A percentile compares a stretch with the other conserved stretches of the same genome.
Evolutionary conservation across 1,284 basidiomycete species (phyloP).

Genomic region (Takashimella koratensis): DNA sequence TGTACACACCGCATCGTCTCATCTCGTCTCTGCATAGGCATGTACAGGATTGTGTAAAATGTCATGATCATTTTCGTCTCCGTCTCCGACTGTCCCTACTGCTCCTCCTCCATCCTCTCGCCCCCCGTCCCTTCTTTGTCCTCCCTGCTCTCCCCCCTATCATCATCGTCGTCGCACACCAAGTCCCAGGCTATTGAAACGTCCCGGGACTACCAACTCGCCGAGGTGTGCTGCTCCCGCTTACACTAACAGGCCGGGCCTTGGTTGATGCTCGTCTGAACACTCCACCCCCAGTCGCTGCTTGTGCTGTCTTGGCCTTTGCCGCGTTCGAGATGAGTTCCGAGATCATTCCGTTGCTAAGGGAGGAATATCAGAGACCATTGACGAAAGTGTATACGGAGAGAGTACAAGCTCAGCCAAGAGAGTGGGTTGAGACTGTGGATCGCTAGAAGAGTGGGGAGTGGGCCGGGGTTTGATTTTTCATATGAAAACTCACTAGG

Average conservation of each 20-base stretch:
- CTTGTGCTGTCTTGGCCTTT: constrained; percentile 40
- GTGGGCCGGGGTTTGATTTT: not conserved
- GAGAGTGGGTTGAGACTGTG: not conserved
- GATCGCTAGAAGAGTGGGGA: constrained; percentile 3
- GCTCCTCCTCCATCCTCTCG: too few relatives aligned
- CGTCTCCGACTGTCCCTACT: too few relatives aligned
- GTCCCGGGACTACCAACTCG: constrained; percentile 2
- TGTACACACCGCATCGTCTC: too few relatives aligned
- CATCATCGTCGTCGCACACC: not conserved
- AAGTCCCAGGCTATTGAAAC: not conserved
- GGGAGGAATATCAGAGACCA: constrained; percentile 8
- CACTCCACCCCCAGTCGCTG: constrained; percentile 27
- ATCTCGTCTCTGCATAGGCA: too few relatives aligned
- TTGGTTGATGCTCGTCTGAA: constrained; percentile 30
- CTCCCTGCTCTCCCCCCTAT: not conserved
- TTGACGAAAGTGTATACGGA: not conserved
- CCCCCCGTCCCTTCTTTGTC: too few relatives aligned
- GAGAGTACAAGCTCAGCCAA: not conserved
- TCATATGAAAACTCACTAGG: constrained; percentile 37
- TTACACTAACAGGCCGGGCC: constrained; percentile 12
- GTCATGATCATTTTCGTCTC: too few relatives aligned
- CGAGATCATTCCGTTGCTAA: constrained; percentile 50
- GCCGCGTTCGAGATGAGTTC: constrained; percentile 49
- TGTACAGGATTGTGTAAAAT: too few relatives aligned
- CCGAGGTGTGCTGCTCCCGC: constrained; percentile 11